Evolutionary conservation across 2,329 filamentous ascomycete genomes (phyloP), one percentile per base, ranked within the genome.

Genomic region (Trichoderma koningii): DNA sequence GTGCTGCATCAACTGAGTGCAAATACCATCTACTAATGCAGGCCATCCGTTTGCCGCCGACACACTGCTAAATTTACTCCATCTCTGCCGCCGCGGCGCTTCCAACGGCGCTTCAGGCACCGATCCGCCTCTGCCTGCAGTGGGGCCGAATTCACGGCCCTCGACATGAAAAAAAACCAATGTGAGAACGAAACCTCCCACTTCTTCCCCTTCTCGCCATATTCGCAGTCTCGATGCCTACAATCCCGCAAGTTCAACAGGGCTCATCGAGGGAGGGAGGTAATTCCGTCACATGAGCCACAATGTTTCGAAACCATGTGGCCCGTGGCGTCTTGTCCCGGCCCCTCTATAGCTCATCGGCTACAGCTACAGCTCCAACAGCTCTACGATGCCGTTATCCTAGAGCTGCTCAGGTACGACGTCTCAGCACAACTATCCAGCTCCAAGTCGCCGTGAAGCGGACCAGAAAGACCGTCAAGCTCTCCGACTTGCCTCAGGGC

Each of bases 401-500:
- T 17, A 12, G 34, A 19, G 42, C 26, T 34, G 52, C 55, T 12
- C 47, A n/a, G 28, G 30, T 23, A 23, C 10, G 21, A 26, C 41
- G 19, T 9, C 7, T 48, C 7, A 53, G 26, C 17, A 30, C 64
- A 7, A 19, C 52, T 21, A 10, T 41, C n/a, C 26, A 7, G 26
- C 14, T 60, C 41, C 73, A 75, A 50, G 48, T 57, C 60, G 73
- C 84, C 71, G 81, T 83, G 66, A 86, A 84, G 73, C 86, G 84
- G 75, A 85, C 82, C 5, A 82, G 74, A 71, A 81, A 83, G 3
- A 81, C 81, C 1, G 69, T 87, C 69, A 83, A 77, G 66, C 76
- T 88, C 5, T 80, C 83, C 10, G 85, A 87, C 57, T 77, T 88
- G 38, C 85, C 85, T 5, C 84, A 87, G 70, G 85, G 84, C 23